Evolutionary conservation across 2,329 filamentous ascomycete species (phyloP), one percentile per base, ranked within the genome.

Genomic region (Penicillium sp.): DNA sequence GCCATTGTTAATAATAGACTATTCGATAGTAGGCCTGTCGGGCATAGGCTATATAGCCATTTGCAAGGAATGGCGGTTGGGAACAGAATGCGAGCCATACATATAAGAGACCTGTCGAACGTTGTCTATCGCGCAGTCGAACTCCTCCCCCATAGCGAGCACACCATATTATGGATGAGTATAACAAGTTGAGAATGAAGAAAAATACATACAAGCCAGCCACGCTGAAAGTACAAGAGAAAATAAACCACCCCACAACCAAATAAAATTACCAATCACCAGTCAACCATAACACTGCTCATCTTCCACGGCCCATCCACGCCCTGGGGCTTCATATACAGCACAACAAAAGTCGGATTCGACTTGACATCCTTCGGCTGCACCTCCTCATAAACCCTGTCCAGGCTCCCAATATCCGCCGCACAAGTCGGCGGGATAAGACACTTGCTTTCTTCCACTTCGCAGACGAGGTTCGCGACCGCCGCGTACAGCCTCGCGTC

Each of bases 401-500:
- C 41, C 7, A 54, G 17, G 5, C 13, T 5, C 6, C 44, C 57
- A 4, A 66, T 62, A n/a, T 63, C 52, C 21, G 59, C 54, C 46
- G 68, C 60, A 5, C 54, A 49, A n/a, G 56, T 54, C 26, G 66
- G n/a, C 0, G 64, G 63, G 7, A 64, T 21, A 35, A 19, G 45
- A 15, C 48, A 64, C 31, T 59, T 44, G 11, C 44, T 59, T n/a
- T 70, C 67, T 29, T 70, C 68, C 6, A 66, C 38, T 11, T 67
- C 62, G 30, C 67, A 55, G 9, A 69, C 57, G 7, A 61, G 49
- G 7, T 44, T 45, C 0, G 64, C 62, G 13, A 62, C 55, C 9
- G 54, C 52, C 5, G 50, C 44, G 17, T 64, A 54, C 2, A 60
- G 41, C 11, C 46, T 48, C n/a, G 60, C 58, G 29, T 62, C 26